Conservation (phyloP, 306 rosid genomes). For the Citrullus colocynthis region DNA sequence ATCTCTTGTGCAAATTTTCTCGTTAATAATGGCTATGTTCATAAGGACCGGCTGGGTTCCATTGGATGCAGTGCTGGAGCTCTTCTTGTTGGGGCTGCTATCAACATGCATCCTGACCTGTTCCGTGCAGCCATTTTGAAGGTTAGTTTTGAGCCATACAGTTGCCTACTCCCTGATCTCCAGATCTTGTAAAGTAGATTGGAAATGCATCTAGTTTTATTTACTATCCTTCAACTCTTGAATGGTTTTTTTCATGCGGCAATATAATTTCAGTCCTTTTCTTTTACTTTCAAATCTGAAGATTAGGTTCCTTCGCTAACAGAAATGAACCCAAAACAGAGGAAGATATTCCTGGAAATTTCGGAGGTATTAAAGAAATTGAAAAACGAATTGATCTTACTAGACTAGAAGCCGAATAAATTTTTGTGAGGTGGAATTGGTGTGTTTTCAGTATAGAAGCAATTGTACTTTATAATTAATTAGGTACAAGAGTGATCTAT, state of each 20-base stretch:
- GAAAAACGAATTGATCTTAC: no score
- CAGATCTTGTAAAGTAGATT: neutral
- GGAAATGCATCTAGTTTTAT: neutral
- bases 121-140: slow-evolving; percentile 70
- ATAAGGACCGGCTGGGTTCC: slow-evolving; percentile 49
- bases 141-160: slow-evolving; percentile 22
- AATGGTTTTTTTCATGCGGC: neutral
- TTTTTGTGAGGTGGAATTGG: no score
- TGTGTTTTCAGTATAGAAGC: no score
- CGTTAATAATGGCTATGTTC: slow-evolving; percentile 49
- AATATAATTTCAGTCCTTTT: neutral
- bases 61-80: slow-evolving; percentile 84
- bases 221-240: neutral
- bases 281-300: neutral
- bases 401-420: no score
- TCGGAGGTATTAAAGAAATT: no score
- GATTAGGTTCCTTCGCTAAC: no score
- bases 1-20: slow-evolving; percentile 68
- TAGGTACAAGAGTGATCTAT: no score
- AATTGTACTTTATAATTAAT: no score
- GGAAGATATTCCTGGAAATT: no score
- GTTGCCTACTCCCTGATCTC: neutral
- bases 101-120: slow-evolving; percentile 64
- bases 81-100: slow-evolving; percentile 66
- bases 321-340: no score